Evolutionary conservation across 75 land plant species (phyloP).

Genomic region (Pseudotsuga menziesii): DNA sequence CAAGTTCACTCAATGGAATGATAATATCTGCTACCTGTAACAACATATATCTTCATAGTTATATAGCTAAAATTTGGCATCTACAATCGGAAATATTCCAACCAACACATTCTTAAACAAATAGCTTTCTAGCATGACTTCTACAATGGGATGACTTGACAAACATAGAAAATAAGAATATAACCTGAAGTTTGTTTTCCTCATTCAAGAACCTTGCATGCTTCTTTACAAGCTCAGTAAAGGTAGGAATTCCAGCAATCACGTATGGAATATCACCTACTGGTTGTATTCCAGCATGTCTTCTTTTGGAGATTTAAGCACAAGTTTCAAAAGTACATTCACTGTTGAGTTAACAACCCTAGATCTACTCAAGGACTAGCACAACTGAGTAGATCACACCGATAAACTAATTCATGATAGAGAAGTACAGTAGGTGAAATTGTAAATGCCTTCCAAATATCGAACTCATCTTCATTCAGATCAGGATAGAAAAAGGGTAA

Average conservation of each 20-base stretch:
- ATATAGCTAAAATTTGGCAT: background rate
- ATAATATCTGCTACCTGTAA: constrained; percentile 85
- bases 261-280: constrained; percentile 29
- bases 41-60: background rate
- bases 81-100: background rate
- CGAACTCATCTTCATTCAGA: too few relatives aligned
- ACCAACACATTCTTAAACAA: background rate
- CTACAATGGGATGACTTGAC: too few relatives aligned
- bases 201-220: constrained; percentile 80
- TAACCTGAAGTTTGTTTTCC: constrained; percentile 83
- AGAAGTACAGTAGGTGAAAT: too few relatives aligned
- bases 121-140: too few relatives aligned
- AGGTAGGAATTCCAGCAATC: constrained; percentile 57
- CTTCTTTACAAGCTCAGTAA: constrained; percentile 64
- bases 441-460: too few relatives aligned
- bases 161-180: background rate
- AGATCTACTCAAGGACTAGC: too few relatives aligned
- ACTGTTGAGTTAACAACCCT: too few relatives aligned
- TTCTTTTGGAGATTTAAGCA: too few relatives aligned
- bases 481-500: too few relatives aligned
- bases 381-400: too few relatives aligned
- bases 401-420: too few relatives aligned
- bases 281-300: constrained; percentile 50
- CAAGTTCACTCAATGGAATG: constrained; percentile 77
- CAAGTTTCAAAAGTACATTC: too few relatives aligned